These are phyloP conservation scores for slime mould (Dictyostelium discoideum) DNA, from an alignment of 78 protist genomes.

Conservation along the genomic window dicty_2.7 NC_007091.3:3799001-3799500, in stretches of 20 bases:
- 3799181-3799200: not conserved
- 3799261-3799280: not conserved
- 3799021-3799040: not conserved
- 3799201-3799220: not conserved
- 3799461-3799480: not conserved
- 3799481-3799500: not conserved
- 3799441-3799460: not conserved
- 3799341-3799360: not conserved
- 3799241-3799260: not conserved
- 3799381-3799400: not conserved
- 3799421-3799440: not conserved
- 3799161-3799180: not conserved
- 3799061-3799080: no score
- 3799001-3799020: not conserved
- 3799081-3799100: not conserved
- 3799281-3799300: not conserved
- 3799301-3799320: not conserved
- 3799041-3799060: not conserved
- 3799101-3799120: not conserved
- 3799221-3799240: not conserved
- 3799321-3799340: constrained; percentile 10
- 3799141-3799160: not conserved
- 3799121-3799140: not conserved
- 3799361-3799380: not conserved
- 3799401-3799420: not conserved